Evolutionary conservation across 2,329 filamentous ascomycete genomes (phyloP).

Genomic region (Xenoacremonium recifei): DNA sequence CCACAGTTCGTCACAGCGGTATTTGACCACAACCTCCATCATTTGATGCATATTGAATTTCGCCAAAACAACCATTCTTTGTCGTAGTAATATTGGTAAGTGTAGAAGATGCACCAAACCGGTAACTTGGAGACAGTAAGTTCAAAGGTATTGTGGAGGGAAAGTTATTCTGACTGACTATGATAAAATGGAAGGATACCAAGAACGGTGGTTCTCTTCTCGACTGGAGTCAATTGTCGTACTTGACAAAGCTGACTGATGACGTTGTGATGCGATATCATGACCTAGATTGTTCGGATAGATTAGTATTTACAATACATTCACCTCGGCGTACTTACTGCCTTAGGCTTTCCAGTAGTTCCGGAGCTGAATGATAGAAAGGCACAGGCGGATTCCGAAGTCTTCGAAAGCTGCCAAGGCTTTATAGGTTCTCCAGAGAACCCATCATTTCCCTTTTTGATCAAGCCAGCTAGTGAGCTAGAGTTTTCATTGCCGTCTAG

Average conservation of each 20-base stretch:
- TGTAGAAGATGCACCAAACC: slow-evolving; percentile 15
- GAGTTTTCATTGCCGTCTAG: too few species aligned
- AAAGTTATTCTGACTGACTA: slow-evolving; percentile 15
- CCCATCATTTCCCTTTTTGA: too few species aligned
- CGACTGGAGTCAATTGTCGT: slow-evolving; percentile 1
- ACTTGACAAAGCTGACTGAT: slow-evolving; percentile 19
- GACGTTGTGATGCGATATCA: slow-evolving; percentile 21
- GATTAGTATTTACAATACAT: neutral
- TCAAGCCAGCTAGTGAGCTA: too few species aligned
- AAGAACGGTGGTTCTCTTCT: slow-evolving; percentile 14
- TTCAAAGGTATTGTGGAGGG: neutral
- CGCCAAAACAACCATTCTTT: slow-evolving; percentile 21
- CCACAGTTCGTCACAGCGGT: slow-evolving; percentile 20
- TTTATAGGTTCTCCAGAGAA: too few species aligned
- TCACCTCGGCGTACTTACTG: slow-evolving; percentile 4
- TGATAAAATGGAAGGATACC: slow-evolving; percentile 26
- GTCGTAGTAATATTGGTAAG: slow-evolving; percentile 17
- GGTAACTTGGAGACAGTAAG: slow-evolving; percentile 1
- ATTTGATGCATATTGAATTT: slow-evolving; percentile 20
- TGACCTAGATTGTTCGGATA: slow-evolving; percentile 8
- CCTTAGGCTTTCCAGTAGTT: slow-evolving; percentile 22
- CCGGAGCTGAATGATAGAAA: slow-evolving; percentile 22
- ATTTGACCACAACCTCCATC: slow-evolving; percentile 15
- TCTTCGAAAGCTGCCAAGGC: too few species aligned
- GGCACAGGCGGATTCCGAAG: too few species aligned